phyloP scores from a whole-genome alignment of 352 stramenopile genomes.

The Pythium volutum region DNA sequence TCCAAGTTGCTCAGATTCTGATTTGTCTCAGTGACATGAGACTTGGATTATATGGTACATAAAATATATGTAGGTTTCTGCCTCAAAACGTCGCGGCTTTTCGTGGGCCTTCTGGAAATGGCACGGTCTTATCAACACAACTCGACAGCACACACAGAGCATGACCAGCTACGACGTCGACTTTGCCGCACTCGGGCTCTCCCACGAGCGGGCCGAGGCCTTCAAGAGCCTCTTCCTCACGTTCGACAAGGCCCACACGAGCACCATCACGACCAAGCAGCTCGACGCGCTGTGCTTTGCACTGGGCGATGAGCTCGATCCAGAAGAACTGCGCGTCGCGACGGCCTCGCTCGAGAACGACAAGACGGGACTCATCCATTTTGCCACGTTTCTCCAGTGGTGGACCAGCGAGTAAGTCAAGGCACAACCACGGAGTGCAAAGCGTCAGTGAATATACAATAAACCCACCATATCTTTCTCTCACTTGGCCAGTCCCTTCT shows the following conservation, averaged over 20 bases:
- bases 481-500: conserved; percentile 11
- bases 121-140: too few relatives aligned
- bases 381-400: conserved; percentile 58
- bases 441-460: background rate
- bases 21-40: too few relatives aligned
- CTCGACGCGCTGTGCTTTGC: conserved; percentile 58
- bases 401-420: conserved; percentile 61
- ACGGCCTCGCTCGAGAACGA: conserved; percentile 46
- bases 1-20: too few relatives aligned
- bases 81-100: too few relatives aligned
- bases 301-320: conserved; percentile 54
- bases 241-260: conserved; percentile 46
- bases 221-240: conserved; percentile 54
- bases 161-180: conserved; percentile 43
- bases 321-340: conserved; percentile 51
- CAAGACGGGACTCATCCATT: conserved; percentile 56
- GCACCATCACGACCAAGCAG: conserved; percentile 51
- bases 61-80: too few relatives aligned
- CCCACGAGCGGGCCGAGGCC: conserved; percentile 48
- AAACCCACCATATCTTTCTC: background rate
- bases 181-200: conserved; percentile 43
- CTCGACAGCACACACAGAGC: too few relatives aligned
- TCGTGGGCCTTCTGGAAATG: too few relatives aligned
- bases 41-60: too few relatives aligned
- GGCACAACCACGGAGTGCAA: too few relatives aligned